Evolutionary conservation across 2,329 filamentous ascomycete species (phyloP).

Genomic region (Ceratocystis harringtonii): DNA sequence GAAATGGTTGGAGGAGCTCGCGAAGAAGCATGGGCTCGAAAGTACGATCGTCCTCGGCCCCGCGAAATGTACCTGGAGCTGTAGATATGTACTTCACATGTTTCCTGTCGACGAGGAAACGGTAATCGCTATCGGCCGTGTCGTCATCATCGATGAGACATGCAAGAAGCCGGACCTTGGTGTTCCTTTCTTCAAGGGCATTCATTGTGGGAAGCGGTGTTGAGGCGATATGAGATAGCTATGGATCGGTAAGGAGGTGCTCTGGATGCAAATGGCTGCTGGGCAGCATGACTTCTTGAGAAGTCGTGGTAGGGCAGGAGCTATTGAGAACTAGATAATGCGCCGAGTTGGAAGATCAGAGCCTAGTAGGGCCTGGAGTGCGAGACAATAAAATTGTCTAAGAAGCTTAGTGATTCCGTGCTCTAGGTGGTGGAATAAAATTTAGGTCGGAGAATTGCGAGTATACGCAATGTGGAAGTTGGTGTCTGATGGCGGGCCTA

Average conservation of each 20-base stretch:
- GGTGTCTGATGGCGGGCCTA: no score
- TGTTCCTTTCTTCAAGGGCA: constrained; percentile 16
- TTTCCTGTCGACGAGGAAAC: constrained; percentile 21
- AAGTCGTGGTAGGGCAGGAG: no score
- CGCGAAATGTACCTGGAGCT: constrained; percentile 20
- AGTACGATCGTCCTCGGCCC: constrained; percentile 20
- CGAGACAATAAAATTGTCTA: no score
- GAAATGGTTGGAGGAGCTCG: constrained; percentile 22
- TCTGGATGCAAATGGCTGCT: background rate
- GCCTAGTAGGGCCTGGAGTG: no score
- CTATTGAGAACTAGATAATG: no score
- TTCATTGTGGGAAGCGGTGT: constrained; percentile 13
- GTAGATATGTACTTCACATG: constrained; percentile 21
- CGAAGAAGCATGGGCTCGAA: constrained; percentile 21
- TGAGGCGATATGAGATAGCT: constrained; percentile 9
- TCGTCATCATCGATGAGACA: constrained; percentile 21
- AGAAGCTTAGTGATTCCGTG: no score
- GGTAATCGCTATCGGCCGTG: constrained; percentile 21
- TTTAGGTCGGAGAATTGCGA: no score
- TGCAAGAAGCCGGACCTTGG: constrained; percentile 22
- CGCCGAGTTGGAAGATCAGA: no score
- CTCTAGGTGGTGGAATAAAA: no score
- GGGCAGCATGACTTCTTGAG: no score
- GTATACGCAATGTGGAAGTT: no score
- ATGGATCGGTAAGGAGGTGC: background rate